These are phyloP conservation scores for Coprinellus aureogranulatus DNA, from an alignment of 768 basidiomycete species.

Conservation along the genomic window DNA sequence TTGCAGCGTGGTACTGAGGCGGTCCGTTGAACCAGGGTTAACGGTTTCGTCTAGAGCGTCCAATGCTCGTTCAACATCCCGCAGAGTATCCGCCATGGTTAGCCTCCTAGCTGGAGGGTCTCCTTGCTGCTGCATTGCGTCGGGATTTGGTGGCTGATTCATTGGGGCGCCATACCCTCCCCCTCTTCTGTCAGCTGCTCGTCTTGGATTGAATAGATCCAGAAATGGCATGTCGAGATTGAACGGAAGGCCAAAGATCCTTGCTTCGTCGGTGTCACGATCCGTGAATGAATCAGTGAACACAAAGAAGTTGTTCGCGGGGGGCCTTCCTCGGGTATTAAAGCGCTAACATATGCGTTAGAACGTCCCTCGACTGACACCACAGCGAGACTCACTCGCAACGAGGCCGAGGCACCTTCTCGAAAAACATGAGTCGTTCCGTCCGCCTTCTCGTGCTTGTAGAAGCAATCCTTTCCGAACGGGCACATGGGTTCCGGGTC, in stretches of 20 bases:
- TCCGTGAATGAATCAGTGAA: slow-evolving; percentile 4
- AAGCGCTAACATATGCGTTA: neutral
- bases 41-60: slow-evolving; percentile 21
- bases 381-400: slow-evolving; percentile 33
- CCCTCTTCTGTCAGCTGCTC: neutral
- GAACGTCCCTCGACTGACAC: neutral
- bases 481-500: slow-evolving; percentile 59
- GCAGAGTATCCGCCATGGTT: neutral
- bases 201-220: neutral
- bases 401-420: slow-evolving; percentile 52
- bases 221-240: neutral
- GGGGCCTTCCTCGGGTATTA: neutral
- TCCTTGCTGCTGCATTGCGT: neutral
- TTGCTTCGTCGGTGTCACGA: slow-evolving; percentile 1
- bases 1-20: slow-evolving; percentile 16
- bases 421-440: slow-evolving; percentile 58
- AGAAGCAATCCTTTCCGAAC: slow-evolving; percentile 81
- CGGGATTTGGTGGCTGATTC: neutral
- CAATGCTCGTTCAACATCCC: slow-evolving; percentile 19
- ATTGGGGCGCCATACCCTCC: neutral
- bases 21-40: slow-evolving; percentile 14
- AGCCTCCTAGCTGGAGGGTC: too few relatives aligned
- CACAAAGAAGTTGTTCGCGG: neutral
- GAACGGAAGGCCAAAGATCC: neutral
- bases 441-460: slow-evolving; percentile 65